Percentiles rank a stretch among this genome's conserved stretches.
phyloP scores from a whole-genome alignment of 2,329 filamentous ascomycete species.

The Exophiala sp. region DNA sequence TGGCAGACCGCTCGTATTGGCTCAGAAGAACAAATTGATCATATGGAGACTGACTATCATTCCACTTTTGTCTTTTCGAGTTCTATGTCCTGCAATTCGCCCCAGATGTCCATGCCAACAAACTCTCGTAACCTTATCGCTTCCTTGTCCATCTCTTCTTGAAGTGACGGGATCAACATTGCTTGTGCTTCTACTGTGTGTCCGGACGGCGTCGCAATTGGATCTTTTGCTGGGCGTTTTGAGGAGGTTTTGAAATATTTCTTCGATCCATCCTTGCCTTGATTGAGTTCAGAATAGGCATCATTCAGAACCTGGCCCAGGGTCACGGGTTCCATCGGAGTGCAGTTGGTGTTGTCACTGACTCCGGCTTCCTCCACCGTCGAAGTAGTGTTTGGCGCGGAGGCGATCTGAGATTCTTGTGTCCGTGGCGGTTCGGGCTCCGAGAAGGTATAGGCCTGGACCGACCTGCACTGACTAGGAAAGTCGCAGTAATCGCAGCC shows the following conservation, averaged over 20 bases:
- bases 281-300: neutral
- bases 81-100: conserved; percentile 15
- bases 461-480: conserved; percentile 27
- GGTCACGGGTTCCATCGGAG: conserved; percentile 1
- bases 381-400: neutral
- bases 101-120: conserved; percentile 12
- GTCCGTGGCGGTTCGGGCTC: neutral
- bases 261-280: neutral
- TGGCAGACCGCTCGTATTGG: too few species aligned
- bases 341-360: too few species aligned
- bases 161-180: conserved; percentile 1
- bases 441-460: conserved; percentile 1
- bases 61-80: conserved; percentile 12
- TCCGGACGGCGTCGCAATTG: neutral
- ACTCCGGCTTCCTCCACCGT: neutral
- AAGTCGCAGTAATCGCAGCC: conserved; percentile 27
- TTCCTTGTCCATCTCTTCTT: conserved; percentile 12
- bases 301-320: conserved; percentile 15
- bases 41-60: conserved; percentile 1
- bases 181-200: neutral
- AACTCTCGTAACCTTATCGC: conserved; percentile 11
- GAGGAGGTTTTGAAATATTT: neutral
- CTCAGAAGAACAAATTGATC: too few species aligned
- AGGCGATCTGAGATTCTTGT: neutral
- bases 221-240: neutral